Percentiles rank a stretch among this genome's conserved stretches.
Evolutionary conservation across 164 flowering plant genomes (phyloP).

Genomic region (Vitis labrusca): DNA sequence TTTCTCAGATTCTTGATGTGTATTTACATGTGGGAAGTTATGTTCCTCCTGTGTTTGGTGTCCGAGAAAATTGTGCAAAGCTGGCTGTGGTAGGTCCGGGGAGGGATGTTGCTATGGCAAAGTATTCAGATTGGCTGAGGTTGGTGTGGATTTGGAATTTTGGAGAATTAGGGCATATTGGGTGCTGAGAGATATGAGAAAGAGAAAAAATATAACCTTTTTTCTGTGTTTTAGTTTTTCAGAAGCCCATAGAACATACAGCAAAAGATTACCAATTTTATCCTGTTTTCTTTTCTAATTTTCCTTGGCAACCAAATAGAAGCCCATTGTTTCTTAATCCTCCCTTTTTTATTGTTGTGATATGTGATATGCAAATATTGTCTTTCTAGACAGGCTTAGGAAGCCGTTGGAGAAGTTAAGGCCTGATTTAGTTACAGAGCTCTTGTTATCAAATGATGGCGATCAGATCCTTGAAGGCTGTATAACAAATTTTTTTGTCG

Average conservation of each 20-base stretch:
- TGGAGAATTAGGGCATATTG: background rate
- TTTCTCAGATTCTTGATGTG: slow-evolving; percentile 48
- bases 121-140: slow-evolving; percentile 93
- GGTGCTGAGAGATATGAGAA: background rate
- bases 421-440: slow-evolving; percentile 72
- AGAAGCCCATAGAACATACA: too few species aligned
- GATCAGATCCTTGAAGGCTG: slow-evolving; percentile 82
- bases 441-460: slow-evolving; percentile 85
- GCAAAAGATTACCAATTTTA: too few species aligned
- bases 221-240: background rate
- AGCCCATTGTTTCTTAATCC: background rate
- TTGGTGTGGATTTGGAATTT: slow-evolving; percentile 22
- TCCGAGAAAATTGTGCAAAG: slow-evolving; percentile 43
- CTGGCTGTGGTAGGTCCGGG: slow-evolving; percentile 80
- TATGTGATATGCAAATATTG: background rate
- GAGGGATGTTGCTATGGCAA: slow-evolving; percentile 68
- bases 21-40: slow-evolving; percentile 58
- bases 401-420: slow-evolving; percentile 71
- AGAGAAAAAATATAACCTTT: background rate
- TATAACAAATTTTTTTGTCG: slow-evolving; percentile 77
- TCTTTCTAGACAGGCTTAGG: slow-evolving; percentile 57
- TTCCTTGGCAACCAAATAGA: background rate
- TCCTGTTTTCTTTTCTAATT: too few species aligned
- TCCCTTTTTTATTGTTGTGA: background rate
- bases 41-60: slow-evolving; percentile 61